phyloP scores from a whole-genome alignment of 345 rosid genomes.

The Anastatica hierochuntica region DNA sequence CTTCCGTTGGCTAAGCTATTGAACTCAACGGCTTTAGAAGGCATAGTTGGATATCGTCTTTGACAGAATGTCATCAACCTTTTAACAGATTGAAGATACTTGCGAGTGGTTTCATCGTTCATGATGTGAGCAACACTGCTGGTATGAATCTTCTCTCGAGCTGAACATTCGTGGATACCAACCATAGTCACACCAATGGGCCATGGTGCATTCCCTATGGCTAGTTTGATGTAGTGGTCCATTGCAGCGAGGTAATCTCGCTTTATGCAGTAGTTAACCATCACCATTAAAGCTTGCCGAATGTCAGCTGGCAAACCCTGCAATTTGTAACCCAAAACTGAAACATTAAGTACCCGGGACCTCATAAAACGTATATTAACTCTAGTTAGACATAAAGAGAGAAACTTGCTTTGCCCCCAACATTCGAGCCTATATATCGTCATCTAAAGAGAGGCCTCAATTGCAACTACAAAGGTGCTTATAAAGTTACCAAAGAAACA shows the following conservation, averaged over 20 bases:
- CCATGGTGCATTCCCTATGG: slow-evolving; percentile 98
- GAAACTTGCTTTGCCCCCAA: not conserved
- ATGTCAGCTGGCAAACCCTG: slow-evolving; percentile 86
- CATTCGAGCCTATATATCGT: not conserved
- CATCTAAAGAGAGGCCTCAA: not conserved
- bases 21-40: slow-evolving; percentile 94
- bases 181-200: slow-evolving; percentile 99
- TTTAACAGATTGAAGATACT: slow-evolving; percentile 85
- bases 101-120: slow-evolving; percentile 97
- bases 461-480: not conserved
- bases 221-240: slow-evolving; percentile 91
- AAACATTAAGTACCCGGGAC: not conserved
- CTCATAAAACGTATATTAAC: not conserved
- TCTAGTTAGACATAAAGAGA: not conserved
- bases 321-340: not conserved
- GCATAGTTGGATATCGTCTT: slow-evolving; percentile 79
- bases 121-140: slow-evolving; percentile 97
- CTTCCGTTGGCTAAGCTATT: slow-evolving; percentile 97
- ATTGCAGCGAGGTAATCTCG: slow-evolving; percentile 92
- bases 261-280: slow-evolving; percentile 78
- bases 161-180: slow-evolving; percentile 98
- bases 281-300: slow-evolving; percentile 66
- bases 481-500: not conserved
- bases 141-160: slow-evolving; percentile 95
- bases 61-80: slow-evolving; percentile 96